phyloP scores from a whole-genome alignment of 495 filamentous ascomycete genomes.

The Halenospora varia region DNA sequence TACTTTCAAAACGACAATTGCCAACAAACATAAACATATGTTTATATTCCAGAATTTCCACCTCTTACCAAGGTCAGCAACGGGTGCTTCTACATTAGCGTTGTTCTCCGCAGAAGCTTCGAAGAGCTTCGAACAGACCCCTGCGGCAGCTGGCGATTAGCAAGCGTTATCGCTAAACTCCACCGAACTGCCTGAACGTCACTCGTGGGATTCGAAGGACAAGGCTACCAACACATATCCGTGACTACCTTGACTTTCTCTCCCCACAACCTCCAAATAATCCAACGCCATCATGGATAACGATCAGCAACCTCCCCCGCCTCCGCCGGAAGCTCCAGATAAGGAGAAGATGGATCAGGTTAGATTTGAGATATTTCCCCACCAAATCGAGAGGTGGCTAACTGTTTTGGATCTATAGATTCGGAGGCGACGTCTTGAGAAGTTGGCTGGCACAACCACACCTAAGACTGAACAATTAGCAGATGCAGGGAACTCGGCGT shows the following conservation, averaged over 20 bases:
- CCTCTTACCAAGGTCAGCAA: too few species aligned
- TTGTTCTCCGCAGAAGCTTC: neutral
- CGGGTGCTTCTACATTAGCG: neutral
- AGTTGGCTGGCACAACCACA: slow-evolving; percentile 32
- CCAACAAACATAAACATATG: too few species aligned
- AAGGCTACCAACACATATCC: neutral
- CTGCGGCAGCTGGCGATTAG: neutral
- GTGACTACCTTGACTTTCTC: neutral
- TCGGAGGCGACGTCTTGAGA: slow-evolving; percentile 36
- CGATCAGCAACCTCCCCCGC: slow-evolving; percentile 15
- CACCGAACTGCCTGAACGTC: neutral
- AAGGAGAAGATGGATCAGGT: slow-evolving; percentile 34
- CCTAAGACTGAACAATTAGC: neutral
- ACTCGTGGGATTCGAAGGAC: neutral
- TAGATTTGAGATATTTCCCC: slow-evolving; percentile 3
- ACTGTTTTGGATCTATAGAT: slow-evolving; percentile 27
- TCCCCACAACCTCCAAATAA: neutral
- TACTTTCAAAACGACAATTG: too few species aligned
- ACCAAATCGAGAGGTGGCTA: slow-evolving; percentile 10
- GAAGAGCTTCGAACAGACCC: neutral
- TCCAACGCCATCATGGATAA: slow-evolving; percentile 24
- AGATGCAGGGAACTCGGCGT: neutral
- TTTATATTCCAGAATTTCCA: too few species aligned
- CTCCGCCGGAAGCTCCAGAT: slow-evolving; percentile 26
- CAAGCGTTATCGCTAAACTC: slow-evolving; percentile 6